Evolutionary conservation across 306 rosid species (phyloP).

Genomic region (Trifolium dubium): DNA sequence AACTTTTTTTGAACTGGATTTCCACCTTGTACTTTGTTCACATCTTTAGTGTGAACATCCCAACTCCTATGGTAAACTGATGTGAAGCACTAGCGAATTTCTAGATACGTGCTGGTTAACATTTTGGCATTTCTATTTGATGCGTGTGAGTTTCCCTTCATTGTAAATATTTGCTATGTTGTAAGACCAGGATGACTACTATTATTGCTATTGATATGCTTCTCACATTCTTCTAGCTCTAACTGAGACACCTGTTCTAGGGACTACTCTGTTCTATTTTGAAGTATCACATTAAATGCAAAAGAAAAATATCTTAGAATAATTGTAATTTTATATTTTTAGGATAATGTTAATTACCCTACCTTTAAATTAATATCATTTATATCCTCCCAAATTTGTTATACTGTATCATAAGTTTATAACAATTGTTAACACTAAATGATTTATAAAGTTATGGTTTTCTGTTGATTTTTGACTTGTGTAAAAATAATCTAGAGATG

Average conservation of each 20-base stretch:
- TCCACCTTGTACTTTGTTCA: conserved; percentile 21
- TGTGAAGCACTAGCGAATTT: conserved; percentile 28
- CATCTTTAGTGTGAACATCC: conserved; percentile 32
- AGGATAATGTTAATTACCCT: not conserved
- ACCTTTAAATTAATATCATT: not conserved
- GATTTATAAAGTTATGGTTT: not conserved
- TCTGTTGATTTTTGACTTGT: too few species aligned
- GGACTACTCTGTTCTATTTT: not conserved
- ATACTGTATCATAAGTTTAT: not conserved
- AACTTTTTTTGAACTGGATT: not conserved
- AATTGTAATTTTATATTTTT: not conserved
- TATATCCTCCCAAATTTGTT: not conserved
- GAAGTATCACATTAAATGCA: not conserved
- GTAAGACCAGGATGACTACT: not conserved
- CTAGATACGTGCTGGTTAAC: conserved; percentile 14
- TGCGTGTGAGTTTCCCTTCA: conserved; percentile 1
- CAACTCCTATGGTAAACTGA: conserved; percentile 9
- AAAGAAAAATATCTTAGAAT: not conserved
- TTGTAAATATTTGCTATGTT: conserved; percentile 20
- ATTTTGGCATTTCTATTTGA: conserved; percentile 14
- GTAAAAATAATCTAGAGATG: too few species aligned
- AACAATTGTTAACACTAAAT: not conserved
- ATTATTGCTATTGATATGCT: not conserved
- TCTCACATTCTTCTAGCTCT: not conserved
- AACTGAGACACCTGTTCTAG: not conserved